Base-by-base conservation (phyloP, 176 grass and related monocot genomes). In the Lolium rigidum region DNA sequence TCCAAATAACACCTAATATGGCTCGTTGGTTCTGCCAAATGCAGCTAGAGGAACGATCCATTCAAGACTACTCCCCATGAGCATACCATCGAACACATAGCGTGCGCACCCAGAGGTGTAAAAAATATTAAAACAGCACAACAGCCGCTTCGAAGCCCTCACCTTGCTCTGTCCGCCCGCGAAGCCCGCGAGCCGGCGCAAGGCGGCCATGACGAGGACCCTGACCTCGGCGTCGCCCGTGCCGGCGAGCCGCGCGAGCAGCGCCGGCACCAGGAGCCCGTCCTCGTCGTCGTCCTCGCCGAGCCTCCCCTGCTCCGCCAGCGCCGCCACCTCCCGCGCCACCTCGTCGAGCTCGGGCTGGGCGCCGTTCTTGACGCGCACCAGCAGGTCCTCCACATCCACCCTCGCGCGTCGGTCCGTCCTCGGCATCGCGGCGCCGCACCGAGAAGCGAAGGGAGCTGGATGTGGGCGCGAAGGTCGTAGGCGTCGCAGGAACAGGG, bases 371-470 rank as follows among this genome's bases (percentile, higher is more conserved):
- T 94, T 92, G 46, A 92, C 85, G 87, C 89, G 80, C 57, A 94
- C 89, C 12, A 89, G 50, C 5, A 94, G 78, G 79, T 92, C 89
- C 89, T 94, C 92, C 46, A 92, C 89, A 6, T 94, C 92, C 25
- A 89, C 80, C 24, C 47, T 47, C 54, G 48, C 38, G 12, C 70
- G 51, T 35, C 47, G 52, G 47, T 15, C 50, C 38, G 71, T 39
- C 24, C 69, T 67, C 14, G 85, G 28, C 86, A 94, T 94, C 35
- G 84, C 72, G 9, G 86, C 72, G 66, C 28, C 46, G 13, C 54
- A 66, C 44, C 49, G 18, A 67, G 28, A 51, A 74, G 75, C 20
- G 24, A n/a, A 6, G 83, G n/a, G 24, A 8, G 6, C 39, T 41
- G 39, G 39, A 4, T 41, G 6, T 41, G 5, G 39, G 39, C 39